Percentiles rank a stretch among this genome's conserved stretches.
Evolutionary conservation across 768 basidiomycete species (phyloP).

Genomic region (Suillus cothurnatus): DNA sequence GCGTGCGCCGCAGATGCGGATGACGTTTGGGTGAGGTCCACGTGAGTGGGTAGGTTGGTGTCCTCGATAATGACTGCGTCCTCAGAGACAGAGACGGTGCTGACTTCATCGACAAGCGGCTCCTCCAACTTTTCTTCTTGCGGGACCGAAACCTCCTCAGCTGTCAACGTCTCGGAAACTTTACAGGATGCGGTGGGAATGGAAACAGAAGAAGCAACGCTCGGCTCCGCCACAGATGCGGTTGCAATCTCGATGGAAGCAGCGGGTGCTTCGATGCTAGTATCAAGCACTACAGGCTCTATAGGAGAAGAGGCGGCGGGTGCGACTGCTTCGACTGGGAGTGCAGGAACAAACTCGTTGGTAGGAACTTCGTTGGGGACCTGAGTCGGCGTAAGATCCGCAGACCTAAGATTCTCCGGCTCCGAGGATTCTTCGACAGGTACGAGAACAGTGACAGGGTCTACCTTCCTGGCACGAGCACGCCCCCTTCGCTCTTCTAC

Average conservation of each 20-base stretch:
- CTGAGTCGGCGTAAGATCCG: background rate
- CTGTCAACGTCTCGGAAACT: background rate
- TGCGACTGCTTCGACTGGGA: background rate
- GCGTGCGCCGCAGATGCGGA: background rate
- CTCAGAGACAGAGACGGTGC: background rate
- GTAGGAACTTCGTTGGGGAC: background rate
- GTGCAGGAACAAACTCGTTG: background rate
- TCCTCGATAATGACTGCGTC: background rate
- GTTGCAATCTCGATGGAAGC: background rate
- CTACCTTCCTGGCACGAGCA: background rate
- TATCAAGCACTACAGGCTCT: constrained; percentile 10
- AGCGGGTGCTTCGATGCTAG: background rate
- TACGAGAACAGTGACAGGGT: background rate
- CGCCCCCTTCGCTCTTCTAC: constrained; percentile 42
- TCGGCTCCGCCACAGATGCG: constrained; percentile 7
- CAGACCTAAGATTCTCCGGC: constrained; percentile 5
- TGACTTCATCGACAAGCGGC: background rate
- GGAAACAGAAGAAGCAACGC: constrained; percentile 4
- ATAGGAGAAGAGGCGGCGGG: no score
- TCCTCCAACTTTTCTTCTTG: background rate
- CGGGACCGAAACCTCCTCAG: constrained; percentile 1
- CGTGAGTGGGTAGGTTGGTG: background rate
- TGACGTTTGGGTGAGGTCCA: background rate
- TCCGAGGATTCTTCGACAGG: background rate
- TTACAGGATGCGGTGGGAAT: background rate